phyloP scores from a whole-genome alignment of 1,284 basidiomycete species.

The Cryptococcus sp. region DNA sequence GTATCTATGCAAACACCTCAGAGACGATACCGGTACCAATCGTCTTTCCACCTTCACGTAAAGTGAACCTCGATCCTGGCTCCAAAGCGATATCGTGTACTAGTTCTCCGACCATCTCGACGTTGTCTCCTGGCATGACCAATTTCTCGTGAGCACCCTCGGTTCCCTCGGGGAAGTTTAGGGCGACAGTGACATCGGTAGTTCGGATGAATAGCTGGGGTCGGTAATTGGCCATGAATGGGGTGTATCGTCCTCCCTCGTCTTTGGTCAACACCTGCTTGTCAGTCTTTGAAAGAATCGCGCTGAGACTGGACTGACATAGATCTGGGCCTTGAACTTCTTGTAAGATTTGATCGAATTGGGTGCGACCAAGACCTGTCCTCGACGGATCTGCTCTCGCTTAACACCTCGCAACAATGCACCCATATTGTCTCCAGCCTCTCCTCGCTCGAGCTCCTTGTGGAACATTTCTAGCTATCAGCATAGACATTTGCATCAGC shows the following conservation, averaged over 20 bases:
- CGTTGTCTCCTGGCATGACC: constrained; percentile 98
- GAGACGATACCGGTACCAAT: constrained; percentile 87
- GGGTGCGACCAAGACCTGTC: constrained; percentile 84
- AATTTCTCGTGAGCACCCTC: constrained; percentile 66
- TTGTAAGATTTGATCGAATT: constrained; percentile 92
- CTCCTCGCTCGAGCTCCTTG: constrained; percentile 96
- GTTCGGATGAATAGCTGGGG: constrained; percentile 97
- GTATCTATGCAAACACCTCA: constrained; percentile 58
- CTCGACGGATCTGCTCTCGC: constrained; percentile 91
- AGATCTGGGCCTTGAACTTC: constrained; percentile 90
- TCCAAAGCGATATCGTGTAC: constrained; percentile 88
- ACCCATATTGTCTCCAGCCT: constrained; percentile 99
- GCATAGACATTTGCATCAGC: not conserved
- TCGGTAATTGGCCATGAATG: constrained; percentile 94
- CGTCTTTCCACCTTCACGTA: constrained; percentile 95
- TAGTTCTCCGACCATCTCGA: constrained; percentile 85
- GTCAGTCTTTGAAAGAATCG: constrained; percentile 5
- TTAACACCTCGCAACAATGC: constrained; percentile 94
- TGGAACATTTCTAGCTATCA: constrained; percentile 87
- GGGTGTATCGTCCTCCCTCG: constrained; percentile 96
- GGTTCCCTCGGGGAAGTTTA: constrained; percentile 80
- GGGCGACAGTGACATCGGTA: constrained; percentile 81
- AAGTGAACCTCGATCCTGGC: constrained; percentile 90
- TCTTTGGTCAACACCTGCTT: constrained; percentile 85
- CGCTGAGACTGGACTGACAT: constrained; percentile 54